Conservation (phyloP, 2,329 filamentous ascomycete species). For the Lachnellula arida region DNA sequence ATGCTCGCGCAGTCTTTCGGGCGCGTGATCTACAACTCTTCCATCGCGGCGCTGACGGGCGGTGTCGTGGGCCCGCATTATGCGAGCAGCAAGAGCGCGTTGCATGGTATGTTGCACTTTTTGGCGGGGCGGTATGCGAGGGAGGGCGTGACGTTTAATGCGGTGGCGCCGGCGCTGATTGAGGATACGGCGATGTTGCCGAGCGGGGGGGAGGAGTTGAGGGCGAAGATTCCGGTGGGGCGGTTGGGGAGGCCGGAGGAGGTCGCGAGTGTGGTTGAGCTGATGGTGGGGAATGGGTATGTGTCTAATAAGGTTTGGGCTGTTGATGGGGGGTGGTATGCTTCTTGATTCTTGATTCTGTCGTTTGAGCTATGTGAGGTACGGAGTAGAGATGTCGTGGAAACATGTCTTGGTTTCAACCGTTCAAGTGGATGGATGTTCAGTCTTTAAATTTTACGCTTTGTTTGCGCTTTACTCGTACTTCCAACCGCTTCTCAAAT, state of each 20-base stretch:
- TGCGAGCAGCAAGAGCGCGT: conserved; percentile 36
- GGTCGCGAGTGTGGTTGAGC: conserved; percentile 42
- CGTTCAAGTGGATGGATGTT: no score
- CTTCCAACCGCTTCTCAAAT: no score
- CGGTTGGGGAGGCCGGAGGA: conserved; percentile 42
- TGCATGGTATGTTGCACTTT: conserved; percentile 45
- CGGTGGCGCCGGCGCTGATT: conserved; percentile 44
- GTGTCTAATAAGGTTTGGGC: conserved; percentile 42
- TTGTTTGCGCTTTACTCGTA: no score
- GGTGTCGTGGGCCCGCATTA: conserved; percentile 25
- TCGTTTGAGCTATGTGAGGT: no score
- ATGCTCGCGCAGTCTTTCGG: conserved; percentile 38
- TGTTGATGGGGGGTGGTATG: conserved; percentile 36
- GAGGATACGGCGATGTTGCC: conserved; percentile 42
- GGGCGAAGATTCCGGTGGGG: conserved; percentile 40
- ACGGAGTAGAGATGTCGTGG: no score
- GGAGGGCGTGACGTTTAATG: conserved; percentile 44
- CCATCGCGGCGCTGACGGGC: conserved; percentile 19
- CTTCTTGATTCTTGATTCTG: not conserved
- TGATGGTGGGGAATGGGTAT: conserved; percentile 43
- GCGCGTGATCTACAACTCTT: conserved; percentile 20
- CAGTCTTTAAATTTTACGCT: no score
- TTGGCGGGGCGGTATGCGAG: conserved; percentile 38
- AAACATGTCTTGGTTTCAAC: no score
- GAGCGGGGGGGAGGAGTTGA: conserved; percentile 25